Percentiles rank a stretch among this genome's conserved stretches.
These are phyloP conservation scores for Beauveria scarabaeidicola DNA, from an alignment of 2,329 filamentous ascomycete species.

Conservation along the genomic window DNA sequence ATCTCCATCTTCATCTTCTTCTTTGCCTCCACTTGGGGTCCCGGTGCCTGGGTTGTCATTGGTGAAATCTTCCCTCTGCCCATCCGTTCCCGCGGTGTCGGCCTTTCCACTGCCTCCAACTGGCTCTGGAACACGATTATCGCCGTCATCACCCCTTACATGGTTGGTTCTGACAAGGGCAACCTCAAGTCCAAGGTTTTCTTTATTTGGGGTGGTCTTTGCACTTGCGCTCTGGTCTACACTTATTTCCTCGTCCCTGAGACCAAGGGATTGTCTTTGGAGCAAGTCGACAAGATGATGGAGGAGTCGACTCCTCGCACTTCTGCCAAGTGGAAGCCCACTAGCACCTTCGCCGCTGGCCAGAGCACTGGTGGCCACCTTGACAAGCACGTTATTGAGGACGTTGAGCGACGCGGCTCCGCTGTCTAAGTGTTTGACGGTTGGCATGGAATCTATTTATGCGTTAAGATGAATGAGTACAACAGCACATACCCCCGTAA, in stretches of 20 bases:
- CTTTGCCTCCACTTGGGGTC: conserved; percentile 85
- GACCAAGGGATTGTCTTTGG: conserved; percentile 68
- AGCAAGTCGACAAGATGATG: conserved; percentile 82
- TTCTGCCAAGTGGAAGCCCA: conserved; percentile 67
- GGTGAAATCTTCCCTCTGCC: conserved; percentile 87
- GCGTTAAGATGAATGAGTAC: conserved; percentile 6
- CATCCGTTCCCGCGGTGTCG: conserved; percentile 81
- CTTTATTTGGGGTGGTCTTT: conserved; percentile 67
- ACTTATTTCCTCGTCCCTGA: conserved; percentile 66
- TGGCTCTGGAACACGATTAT: conserved; percentile 82
- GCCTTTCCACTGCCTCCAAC: conserved; percentile 79
- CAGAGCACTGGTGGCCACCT: conserved; percentile 29
- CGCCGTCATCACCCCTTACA: conserved; percentile 64
- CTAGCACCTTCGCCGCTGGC: conserved; percentile 56
- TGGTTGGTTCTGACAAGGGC: conserved; percentile 52
- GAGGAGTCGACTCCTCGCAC: conserved; percentile 74
- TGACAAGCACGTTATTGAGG: conserved; percentile 21
- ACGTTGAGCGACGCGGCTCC: conserved; percentile 24
- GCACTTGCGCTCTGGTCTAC: conserved; percentile 51
- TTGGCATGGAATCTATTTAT: neutral
- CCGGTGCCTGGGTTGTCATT: conserved; percentile 72
- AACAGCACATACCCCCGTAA: conserved; percentile 5
- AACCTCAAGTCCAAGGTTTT: conserved; percentile 64
- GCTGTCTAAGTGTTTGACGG: conserved; percentile 20
- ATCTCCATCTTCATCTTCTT: conserved; percentile 91